Conservation (phyloP, 1,284 basidiomycete genomes). For the Tremellales sp. region DNA sequence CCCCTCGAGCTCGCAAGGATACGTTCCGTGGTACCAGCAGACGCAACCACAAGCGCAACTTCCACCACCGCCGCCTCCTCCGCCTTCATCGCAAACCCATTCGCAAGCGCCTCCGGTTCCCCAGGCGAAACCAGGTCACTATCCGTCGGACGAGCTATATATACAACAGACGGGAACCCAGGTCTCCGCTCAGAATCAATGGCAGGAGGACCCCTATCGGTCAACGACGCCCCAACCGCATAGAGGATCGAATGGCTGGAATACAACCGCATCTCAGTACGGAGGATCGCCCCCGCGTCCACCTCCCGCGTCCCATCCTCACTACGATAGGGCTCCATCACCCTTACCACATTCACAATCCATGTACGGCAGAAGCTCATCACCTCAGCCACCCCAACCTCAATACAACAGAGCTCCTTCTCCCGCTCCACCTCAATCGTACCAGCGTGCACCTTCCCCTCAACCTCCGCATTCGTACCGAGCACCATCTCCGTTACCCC, state of each 20-base stretch:
- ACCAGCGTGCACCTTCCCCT: conserved; percentile 9
- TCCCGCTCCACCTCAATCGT: conserved; percentile 6
- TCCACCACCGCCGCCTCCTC: conserved; percentile 1
- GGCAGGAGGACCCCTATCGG: conserved; percentile 14
- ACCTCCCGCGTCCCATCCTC: too few species aligned
- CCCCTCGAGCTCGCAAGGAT: conserved; percentile 20
- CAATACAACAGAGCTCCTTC: neutral
- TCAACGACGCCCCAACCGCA: conserved; percentile 5
- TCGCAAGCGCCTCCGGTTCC: conserved; percentile 14
- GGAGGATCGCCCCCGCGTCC: too few species aligned
- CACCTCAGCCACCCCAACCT: neutral
- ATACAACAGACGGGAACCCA: conserved; percentile 4
- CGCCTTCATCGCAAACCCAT: neutral
- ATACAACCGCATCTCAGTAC: too few species aligned
- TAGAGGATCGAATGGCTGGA: conserved; percentile 7
- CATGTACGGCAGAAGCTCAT: too few species aligned
- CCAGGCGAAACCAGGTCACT: conserved; percentile 32
- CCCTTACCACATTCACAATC: too few species aligned
- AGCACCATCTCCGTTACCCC: neutral
- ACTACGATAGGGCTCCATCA: too few species aligned
- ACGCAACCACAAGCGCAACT: conserved; percentile 21
- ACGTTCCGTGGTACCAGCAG: conserved; percentile 46
- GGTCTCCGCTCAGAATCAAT: too few species aligned
- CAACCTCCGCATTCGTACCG: conserved; percentile 2
- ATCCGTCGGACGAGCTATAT: conserved; percentile 45